Evolutionary conservation across 495 filamentous ascomycete genomes (phyloP).

Genomic region (Penicillium mononematosum): DNA sequence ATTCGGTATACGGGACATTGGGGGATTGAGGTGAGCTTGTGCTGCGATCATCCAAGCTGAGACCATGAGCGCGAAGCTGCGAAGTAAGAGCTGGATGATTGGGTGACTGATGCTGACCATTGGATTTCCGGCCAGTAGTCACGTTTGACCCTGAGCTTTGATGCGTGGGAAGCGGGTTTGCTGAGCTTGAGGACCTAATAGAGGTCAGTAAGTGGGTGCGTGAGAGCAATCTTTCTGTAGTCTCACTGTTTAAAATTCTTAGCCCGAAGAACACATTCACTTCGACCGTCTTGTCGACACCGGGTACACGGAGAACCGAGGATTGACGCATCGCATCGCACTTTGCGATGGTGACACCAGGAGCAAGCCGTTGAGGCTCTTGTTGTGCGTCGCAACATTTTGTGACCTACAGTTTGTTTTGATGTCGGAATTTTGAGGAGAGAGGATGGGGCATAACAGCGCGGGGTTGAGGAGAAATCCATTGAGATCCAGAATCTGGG

Average conservation of each 20-base stretch:
- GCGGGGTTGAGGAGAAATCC: too few relatives aligned
- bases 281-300: conserved; percentile 45
- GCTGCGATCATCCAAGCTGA: background rate
- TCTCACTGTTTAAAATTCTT: conserved; percentile 32
- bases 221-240: background rate
- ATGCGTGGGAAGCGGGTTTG: background rate
- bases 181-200: background rate
- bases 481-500: too few relatives aligned
- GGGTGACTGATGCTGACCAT: background rate
- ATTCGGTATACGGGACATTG: conserved; percentile 22
- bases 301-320: conserved; percentile 50
- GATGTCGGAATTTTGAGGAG: background rate
- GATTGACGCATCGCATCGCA: conserved; percentile 52
- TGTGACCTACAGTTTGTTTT: background rate
- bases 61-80: background rate
- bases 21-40: background rate
- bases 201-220: background rate
- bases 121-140: background rate
- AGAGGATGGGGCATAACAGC: too few relatives aligned
- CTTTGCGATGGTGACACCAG: conserved; percentile 51
- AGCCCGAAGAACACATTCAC: conserved; percentile 38
- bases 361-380: conserved; percentile 48
- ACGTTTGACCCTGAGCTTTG: background rate
- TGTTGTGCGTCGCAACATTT: conserved; percentile 31
- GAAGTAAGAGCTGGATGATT: background rate